Evolutionary conservation across 169 alveolate species (phyloP), one percentile per base, ranked within the genome.

Genomic region (Babesia caballi): DNA sequence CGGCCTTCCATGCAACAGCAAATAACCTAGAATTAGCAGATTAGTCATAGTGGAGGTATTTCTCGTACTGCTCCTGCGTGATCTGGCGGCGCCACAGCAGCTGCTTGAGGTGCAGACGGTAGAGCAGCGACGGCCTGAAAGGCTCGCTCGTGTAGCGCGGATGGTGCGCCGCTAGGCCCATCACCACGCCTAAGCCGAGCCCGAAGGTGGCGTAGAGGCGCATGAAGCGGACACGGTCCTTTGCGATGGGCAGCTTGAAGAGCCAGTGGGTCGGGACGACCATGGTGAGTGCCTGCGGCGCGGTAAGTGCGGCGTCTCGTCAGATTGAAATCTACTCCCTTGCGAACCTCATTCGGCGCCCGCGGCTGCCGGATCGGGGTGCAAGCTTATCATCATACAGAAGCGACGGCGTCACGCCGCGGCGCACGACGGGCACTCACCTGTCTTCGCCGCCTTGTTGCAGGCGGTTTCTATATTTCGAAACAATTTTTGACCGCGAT

Each of bases 241-340:
- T 78, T 57, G 87, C 87, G 67, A 78, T 68, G 19, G 75, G 69
- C 36, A 78, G 83, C 60, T 78, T 78, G 69, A 78, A 78, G 1
- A 78, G 50, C 78, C 75, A 78, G 30, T 78, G 74, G 12, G 83
- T 47, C 14, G 87, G 87, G 33, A 78, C 69, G 21, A 78, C 52
- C 87, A 78, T 69, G 38, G 46, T 78, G 56, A 5, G 40, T 7
- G 23, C 60, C 51, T 36, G 33, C 42, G 36, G 14, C 17, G n/a
- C 14, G 9, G 49, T 47, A 59, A 32, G 75, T 28, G 46, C 11
- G 33, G 65, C 23, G 17, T 33, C 17, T 8, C 42, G 36, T 78
- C 87, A 78, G 87, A 68, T 78, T 78, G 87, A 78, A 78, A 78
- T 68, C 87, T 78, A 78, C 87, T 78, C 82, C 76, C 25, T 50